Conservation (phyloP, 2,329 filamentous ascomycete species). For the Fusarium subtropicale region DNA sequence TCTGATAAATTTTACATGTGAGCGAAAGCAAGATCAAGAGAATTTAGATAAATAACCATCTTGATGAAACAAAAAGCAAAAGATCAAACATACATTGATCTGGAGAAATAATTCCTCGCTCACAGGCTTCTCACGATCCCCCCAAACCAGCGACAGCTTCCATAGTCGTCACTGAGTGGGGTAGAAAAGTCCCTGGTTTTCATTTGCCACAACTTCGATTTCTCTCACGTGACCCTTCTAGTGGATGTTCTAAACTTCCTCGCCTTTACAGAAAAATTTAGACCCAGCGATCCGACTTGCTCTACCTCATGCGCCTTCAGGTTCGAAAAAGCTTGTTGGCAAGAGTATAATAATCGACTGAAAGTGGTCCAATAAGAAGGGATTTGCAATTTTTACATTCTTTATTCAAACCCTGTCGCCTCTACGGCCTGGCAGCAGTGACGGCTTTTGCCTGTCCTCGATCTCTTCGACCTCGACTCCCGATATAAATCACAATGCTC, state of each 20-base stretch:
- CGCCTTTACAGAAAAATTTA: constrained; percentile 47
- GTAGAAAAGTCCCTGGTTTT: constrained; percentile 11
- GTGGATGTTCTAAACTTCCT: constrained; percentile 8
- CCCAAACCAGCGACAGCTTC: neutral
- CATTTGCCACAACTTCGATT: constrained; percentile 15
- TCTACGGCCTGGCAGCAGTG: constrained; percentile 21
- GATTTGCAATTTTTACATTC: neutral
- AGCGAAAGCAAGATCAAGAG: neutral
- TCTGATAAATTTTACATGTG: neutral
- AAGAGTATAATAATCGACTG: neutral
- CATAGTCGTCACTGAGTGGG: constrained; percentile 2
- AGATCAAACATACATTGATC: too few relatives aligned
- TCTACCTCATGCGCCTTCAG: constrained; percentile 33
- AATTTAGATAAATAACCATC: neutral
- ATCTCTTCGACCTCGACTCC: constrained; percentile 1
- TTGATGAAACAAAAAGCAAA: neutral
- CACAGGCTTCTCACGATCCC: neutral
- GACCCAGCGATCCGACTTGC: constrained; percentile 33
- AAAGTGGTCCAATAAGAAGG: neutral
- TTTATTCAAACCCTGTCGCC: neutral
- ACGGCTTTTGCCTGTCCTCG: constrained; percentile 29
- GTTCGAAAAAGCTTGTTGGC: constrained; percentile 1
- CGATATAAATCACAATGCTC: constrained; percentile 50
- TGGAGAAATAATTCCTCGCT: neutral
- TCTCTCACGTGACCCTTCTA: constrained; percentile 37